Conservation (phyloP, 1,284 basidiomycete species). For the Marasmius tenuissimus region DNA sequence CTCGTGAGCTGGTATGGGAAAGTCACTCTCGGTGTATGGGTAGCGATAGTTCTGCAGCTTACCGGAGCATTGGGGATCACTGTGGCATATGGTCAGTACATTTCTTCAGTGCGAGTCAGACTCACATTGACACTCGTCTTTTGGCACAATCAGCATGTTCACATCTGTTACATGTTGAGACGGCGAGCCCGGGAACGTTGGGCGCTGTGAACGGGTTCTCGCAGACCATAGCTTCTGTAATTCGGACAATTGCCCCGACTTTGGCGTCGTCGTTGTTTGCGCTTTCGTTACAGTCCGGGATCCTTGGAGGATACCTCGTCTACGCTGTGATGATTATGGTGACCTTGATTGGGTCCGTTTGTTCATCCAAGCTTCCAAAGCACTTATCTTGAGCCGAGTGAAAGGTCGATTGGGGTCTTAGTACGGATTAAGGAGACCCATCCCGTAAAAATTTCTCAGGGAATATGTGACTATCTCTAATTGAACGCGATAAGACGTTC, state of each 20-base stretch:
- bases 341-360: constrained; percentile 11
- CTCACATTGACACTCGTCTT: neutral
- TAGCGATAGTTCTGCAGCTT: constrained; percentile 8
- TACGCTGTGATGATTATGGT: constrained; percentile 23
- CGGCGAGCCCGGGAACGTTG: constrained; percentile 13
- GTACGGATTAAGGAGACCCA: too few species aligned
- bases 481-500: too few species aligned
- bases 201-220: constrained; percentile 21
- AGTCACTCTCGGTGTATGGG: constrained; percentile 6
- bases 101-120: neutral
- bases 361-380: neutral
- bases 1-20: constrained; percentile 2
- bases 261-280: constrained; percentile 11
- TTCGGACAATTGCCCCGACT: constrained; percentile 6
- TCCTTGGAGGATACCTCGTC: constrained; percentile 30
- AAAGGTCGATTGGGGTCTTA: too few species aligned
- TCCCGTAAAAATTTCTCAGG: too few species aligned
- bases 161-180: constrained; percentile 4
- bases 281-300: constrained; percentile 16
- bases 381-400: neutral
- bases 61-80: constrained; percentile 1
- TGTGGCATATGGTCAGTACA: constrained; percentile 8
- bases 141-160: neutral
- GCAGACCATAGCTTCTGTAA: constrained; percentile 16
- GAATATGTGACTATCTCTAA: too few species aligned